A percentile compares a stretch with the other conserved stretches of the same genome.
Evolutionary conservation across 495 filamentous ascomycete genomes (phyloP).

Genomic region (Hyphodiscus hymeniophilus): DNA sequence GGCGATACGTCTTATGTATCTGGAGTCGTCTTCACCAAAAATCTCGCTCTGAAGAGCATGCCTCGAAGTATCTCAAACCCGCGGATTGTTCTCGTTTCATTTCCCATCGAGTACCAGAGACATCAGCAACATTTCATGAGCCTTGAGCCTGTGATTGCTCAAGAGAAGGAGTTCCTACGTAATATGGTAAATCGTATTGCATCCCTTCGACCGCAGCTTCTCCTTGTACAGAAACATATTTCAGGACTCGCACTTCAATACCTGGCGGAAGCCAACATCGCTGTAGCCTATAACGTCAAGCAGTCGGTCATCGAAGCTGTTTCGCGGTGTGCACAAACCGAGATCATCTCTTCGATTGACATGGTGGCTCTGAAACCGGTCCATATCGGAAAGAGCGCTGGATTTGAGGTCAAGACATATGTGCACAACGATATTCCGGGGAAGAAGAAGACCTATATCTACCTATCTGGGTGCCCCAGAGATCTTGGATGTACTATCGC

Average conservation of each 20-base stretch:
- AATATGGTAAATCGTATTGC: slow-evolving; percentile 91
- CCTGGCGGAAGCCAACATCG: slow-evolving; percentile 78
- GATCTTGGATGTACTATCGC: slow-evolving; percentile 96
- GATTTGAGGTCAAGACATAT: slow-evolving; percentile 93
- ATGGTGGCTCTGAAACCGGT: slow-evolving; percentile 80
- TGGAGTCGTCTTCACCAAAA: slow-evolving; percentile 94
- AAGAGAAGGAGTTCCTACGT: slow-evolving; percentile 89
- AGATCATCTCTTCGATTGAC: slow-evolving; percentile 90
- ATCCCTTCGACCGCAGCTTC: slow-evolving; percentile 70
- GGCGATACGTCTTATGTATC: slow-evolving; percentile 91
- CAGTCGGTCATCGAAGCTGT: slow-evolving; percentile 91
- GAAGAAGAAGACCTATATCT: slow-evolving; percentile 89
- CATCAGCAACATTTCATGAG: slow-evolving; percentile 97
- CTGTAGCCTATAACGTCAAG: slow-evolving; percentile 94
- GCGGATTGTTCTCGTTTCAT: slow-evolving; percentile 86
- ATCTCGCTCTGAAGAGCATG: slow-evolving; percentile 94
- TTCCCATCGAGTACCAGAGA: slow-evolving; percentile 91
- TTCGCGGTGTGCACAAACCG: slow-evolving; percentile 79
- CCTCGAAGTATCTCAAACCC: slow-evolving; percentile 74
- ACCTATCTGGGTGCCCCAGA: slow-evolving; percentile 84
- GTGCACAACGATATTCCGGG: slow-evolving; percentile 64
- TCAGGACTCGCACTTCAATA: slow-evolving; percentile 85
- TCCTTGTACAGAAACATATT: slow-evolving; percentile 85
- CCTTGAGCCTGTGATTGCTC: slow-evolving; percentile 89
- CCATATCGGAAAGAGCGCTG: slow-evolving; percentile 68